Evolutionary conservation across 208 protist genomes (phyloP).

Genomic region (Angomonas ambiguus): DNA sequence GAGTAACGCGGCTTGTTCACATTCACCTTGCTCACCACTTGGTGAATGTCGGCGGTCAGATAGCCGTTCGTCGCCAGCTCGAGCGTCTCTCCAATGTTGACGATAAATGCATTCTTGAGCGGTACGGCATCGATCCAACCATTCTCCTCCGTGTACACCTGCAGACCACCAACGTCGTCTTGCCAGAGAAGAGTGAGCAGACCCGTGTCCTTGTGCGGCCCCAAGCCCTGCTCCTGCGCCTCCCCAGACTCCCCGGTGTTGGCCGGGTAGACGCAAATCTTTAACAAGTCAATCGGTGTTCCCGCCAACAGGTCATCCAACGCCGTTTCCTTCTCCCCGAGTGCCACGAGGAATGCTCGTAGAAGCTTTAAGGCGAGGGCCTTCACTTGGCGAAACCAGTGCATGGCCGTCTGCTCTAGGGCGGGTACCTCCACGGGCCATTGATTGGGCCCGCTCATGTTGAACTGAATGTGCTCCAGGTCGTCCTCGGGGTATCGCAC

Average conservation of each 20-base stretch:
- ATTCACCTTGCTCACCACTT: slow-evolving; percentile 4
- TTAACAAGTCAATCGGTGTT: not conserved
- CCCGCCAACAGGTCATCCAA: not conserved
- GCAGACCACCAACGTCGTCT: slow-evolving; percentile 14
- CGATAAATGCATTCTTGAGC: slow-evolving; percentile 6
- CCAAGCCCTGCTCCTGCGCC: not conserved
- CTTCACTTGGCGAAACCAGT: not conserved
- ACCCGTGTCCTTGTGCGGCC: slow-evolving; percentile 10
- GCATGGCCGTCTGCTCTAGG: not conserved
- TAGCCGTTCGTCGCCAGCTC: slow-evolving; percentile 14
- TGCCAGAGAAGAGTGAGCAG: slow-evolving; percentile 14
- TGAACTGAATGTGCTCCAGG: not conserved
- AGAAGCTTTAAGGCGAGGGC: slow-evolving; percentile 1
- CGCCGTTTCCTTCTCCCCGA: not conserved
- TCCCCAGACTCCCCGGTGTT: not conserved
- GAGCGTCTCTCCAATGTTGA: slow-evolving; percentile 16
- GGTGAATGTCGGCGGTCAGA: slow-evolving; percentile 9
- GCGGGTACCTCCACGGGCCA: not conserved
- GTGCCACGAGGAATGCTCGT: slow-evolving; percentile 4
- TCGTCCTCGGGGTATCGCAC: not conserved
- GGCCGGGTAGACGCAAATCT: slow-evolving; percentile 1
- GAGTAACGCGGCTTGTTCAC: slow-evolving; percentile 9
- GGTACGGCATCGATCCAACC: slow-evolving; percentile 10
- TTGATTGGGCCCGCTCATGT: slow-evolving; percentile 1
- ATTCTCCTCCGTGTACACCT: slow-evolving; percentile 10